A percentile compares a stretch with the other conserved stretches of the same genome.
These are phyloP conservation scores for Daldinia loculata DNA, from an alignment of 495 filamentous ascomycete species.

Conservation along the genomic window DNA sequence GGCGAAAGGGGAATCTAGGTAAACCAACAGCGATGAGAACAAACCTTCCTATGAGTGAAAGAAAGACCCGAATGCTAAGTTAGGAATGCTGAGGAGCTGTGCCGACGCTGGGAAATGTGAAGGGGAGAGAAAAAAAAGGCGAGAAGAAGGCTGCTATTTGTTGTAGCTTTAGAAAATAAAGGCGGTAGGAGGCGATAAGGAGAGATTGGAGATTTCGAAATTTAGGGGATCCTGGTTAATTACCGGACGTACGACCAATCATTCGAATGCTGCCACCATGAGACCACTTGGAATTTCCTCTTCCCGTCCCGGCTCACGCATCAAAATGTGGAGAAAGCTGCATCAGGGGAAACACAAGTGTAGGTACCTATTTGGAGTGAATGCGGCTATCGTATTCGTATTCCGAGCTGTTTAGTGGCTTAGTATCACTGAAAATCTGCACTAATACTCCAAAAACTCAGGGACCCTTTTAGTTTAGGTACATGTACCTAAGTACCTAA, in stretches of 20 bases:
- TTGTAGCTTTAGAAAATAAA: conserved; percentile 32
- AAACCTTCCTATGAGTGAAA: conserved; percentile 11
- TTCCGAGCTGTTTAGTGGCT: conserved; percentile 27
- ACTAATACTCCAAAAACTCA: not conserved
- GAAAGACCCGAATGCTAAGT: conserved; percentile 8
- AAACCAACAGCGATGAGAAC: conserved; percentile 17
- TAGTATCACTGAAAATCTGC: not conserved
- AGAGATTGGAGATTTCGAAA: conserved; percentile 37
- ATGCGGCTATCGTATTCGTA: conserved; percentile 41
- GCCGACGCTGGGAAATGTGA: conserved; percentile 15
- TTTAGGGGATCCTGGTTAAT: conserved; percentile 24
- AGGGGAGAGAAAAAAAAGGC: conserved; percentile 11
- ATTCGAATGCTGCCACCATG: conserved; percentile 46
- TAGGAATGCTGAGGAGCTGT: conserved; percentile 21
- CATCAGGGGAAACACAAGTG: conserved; percentile 14
- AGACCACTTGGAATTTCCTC: conserved; percentile 45
- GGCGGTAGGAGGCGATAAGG: conserved; percentile 41
- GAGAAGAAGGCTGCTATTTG: conserved; percentile 32
- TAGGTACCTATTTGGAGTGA: not conserved
- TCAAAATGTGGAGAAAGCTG: conserved; percentile 19
- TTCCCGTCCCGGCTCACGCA: conserved; percentile 34
- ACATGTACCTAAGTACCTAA: not conserved
- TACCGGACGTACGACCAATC: conserved; percentile 42
- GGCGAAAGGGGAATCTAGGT: conserved; percentile 7
- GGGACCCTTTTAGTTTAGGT: not conserved